Evolutionary conservation across 192 early-diverging fungal species (phyloP).

Genomic region (Diversispora eburnea): DNA sequence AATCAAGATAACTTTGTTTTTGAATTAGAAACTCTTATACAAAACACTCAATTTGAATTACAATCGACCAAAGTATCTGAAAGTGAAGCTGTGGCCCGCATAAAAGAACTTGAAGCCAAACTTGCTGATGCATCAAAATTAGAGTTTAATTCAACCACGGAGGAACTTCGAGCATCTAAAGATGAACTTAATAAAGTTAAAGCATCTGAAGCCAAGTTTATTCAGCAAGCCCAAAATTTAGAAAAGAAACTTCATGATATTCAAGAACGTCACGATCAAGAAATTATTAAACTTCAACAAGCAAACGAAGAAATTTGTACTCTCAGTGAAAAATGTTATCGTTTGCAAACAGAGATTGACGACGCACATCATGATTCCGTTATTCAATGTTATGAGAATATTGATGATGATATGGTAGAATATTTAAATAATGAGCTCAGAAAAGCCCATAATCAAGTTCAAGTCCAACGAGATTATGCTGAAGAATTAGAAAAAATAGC

Average conservation of each 20-base stretch:
- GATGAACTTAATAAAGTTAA: conserved; percentile 10
- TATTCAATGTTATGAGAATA: conserved; percentile 12
- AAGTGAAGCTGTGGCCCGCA: neutral
- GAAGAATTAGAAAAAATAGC: conserved; percentile 7
- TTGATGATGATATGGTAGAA: conserved; percentile 14
- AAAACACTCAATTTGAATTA: conserved; percentile 8
- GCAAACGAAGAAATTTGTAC: conserved; percentile 4
- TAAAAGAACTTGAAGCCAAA: conserved; percentile 4
- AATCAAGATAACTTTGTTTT: neutral
- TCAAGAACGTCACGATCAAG: neutral
- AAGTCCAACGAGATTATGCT: neutral
- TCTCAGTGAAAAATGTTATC: neutral
- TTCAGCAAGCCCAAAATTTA: neutral
- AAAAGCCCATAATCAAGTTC: conserved; percentile 10
- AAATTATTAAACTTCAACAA: conserved; percentile 8
- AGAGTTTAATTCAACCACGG: neutral
- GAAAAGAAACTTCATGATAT: conserved; percentile 13
- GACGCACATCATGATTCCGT: neutral
- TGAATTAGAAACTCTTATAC: conserved; percentile 18
- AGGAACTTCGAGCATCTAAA: conserved; percentile 2
- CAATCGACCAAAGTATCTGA: neutral
- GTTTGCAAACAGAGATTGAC: conserved; percentile 19
- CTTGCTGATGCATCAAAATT: neutral
- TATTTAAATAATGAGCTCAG: conserved; percentile 2
- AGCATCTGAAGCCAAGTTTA: neutral